Percentiles rank a stretch among this genome's conserved stretches.
phyloP scores from a whole-genome alignment of 2,329 filamentous ascomycete genomes.

The Penicillium polonicum region DNA sequence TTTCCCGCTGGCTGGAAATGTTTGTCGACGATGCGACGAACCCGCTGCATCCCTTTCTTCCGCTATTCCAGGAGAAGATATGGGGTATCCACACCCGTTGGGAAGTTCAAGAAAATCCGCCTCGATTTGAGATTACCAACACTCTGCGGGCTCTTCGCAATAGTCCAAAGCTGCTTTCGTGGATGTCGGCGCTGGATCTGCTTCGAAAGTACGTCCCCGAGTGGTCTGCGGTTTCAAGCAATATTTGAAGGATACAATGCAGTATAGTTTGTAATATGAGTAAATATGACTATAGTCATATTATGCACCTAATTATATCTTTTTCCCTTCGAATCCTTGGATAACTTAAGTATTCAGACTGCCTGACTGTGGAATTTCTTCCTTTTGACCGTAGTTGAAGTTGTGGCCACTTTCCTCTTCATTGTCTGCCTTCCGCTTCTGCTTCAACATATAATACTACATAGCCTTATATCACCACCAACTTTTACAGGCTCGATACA shows the following conservation, averaged over 20 bases:
- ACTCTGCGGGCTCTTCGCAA: neutral
- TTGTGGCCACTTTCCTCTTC: too few species aligned
- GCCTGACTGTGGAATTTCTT: too few species aligned
- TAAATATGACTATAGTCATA: neutral
- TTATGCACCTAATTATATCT: neutral
- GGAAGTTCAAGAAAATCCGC: neutral
- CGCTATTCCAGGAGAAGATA: neutral
- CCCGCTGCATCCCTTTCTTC: neutral
- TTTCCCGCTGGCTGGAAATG: neutral
- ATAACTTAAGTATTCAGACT: too few species aligned
- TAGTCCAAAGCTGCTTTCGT: neutral
- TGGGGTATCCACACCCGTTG: neutral
- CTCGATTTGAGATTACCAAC: neutral
- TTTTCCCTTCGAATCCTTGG: too few species aligned
- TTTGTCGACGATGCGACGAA: neutral
- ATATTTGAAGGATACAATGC: neutral
- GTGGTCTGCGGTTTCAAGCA: neutral
- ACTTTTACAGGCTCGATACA: neutral
- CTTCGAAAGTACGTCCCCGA: neutral
- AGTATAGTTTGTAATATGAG: neutral
- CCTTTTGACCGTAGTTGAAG: too few species aligned
- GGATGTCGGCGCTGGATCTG: neutral
- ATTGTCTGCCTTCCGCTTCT: too few species aligned
- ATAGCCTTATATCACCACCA: too few species aligned
- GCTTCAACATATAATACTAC: neutral